phyloP scores from a whole-genome alignment of 2,329 filamentous ascomycete species.

The Alternaria ethzedia region DNA sequence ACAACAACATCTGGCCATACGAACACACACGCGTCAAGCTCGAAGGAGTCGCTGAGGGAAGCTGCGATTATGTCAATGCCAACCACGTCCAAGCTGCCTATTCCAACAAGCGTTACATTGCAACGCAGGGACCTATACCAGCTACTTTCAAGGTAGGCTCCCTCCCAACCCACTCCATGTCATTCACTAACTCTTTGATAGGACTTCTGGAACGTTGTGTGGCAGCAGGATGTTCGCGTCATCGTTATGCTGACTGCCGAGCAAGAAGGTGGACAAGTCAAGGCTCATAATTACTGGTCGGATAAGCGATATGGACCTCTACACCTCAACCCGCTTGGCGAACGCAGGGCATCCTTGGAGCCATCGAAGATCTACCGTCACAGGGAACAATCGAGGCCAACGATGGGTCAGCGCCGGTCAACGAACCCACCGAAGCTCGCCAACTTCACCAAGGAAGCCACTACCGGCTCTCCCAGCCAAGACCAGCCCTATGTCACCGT shows the following conservation, averaged over 20 bases:
- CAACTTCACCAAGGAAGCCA: slow-evolving; percentile 34
- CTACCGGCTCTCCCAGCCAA: slow-evolving; percentile 39
- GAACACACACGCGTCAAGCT: slow-evolving; percentile 90
- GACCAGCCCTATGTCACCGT: slow-evolving; percentile 80
- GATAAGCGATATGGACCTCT: slow-evolving; percentile 78
- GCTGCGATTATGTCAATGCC: slow-evolving; percentile 95
- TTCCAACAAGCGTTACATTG: slow-evolving; percentile 93
- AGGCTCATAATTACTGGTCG: slow-evolving; percentile 94
- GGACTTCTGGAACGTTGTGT: slow-evolving; percentile 98
- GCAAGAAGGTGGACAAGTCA: slow-evolving; percentile 88
- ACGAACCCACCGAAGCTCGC: slow-evolving; percentile 43
- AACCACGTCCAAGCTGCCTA: slow-evolving; percentile 80
- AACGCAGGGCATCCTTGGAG: slow-evolving; percentile 82
- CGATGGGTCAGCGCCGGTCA: slow-evolving; percentile 42
- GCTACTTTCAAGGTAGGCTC: slow-evolving; percentile 82
- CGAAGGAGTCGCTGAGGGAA: slow-evolving; percentile 67
- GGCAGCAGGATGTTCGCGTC: slow-evolving; percentile 94
- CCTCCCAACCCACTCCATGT: background rate
- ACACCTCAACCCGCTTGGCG: slow-evolving; percentile 76
- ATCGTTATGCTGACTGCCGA: slow-evolving; percentile 97
- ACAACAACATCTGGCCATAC: slow-evolving; percentile 97
- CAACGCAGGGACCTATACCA: slow-evolving; percentile 90
- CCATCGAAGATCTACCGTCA: slow-evolving; percentile 58
- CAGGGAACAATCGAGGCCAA: slow-evolving; percentile 45
- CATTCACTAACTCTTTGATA: slow-evolving; percentile 47